phyloP scores from a whole-genome alignment of 1,139 yeast genomes.

The Zygotorulaspora mrakii region DNA sequence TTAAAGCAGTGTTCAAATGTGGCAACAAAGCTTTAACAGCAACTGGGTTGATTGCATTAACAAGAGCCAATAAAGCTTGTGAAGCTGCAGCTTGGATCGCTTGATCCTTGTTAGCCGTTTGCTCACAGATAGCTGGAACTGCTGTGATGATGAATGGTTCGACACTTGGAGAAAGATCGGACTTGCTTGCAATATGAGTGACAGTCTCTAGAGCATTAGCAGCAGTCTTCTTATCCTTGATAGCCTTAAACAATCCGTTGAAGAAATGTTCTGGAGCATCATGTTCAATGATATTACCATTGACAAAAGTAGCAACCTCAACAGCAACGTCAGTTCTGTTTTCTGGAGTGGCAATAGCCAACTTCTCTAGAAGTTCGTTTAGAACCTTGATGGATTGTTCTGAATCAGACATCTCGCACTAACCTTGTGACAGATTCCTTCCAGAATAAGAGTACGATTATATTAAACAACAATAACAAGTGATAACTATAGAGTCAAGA shows the following conservation, averaged over 20 bases:
- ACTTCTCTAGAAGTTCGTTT: conserved; percentile 87
- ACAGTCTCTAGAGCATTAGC: conserved; percentile 82
- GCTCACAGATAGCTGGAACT: conserved; percentile 63
- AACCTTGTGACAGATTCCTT: conserved; percentile 15
- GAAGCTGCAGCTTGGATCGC: conserved; percentile 68
- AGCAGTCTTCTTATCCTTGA: conserved; percentile 74
- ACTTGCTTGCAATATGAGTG: conserved; percentile 75
- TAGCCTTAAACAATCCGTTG: conserved; percentile 66
- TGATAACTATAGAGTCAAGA: conserved; percentile 2
- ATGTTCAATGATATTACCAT: conserved; percentile 97
- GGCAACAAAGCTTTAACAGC: conserved; percentile 91
- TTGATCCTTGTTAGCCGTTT: conserved; percentile 87
- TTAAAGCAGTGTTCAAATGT: conserved; percentile 63
- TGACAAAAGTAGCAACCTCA: conserved; percentile 88
- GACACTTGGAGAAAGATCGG: conserved; percentile 81
- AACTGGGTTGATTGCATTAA: conserved; percentile 83
- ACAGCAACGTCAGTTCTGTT: conserved; percentile 83
- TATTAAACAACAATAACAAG: background rate
- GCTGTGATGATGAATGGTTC: conserved; percentile 90
- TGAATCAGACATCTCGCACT: conserved; percentile 41
- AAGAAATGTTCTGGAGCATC: conserved; percentile 94
- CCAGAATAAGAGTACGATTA: conserved; percentile 14
- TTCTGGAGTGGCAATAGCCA: conserved; percentile 82
- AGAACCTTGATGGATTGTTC: conserved; percentile 63
- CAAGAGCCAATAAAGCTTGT: conserved; percentile 70